A percentile compares a stretch with the other conserved stretches of the same genome.
Evolutionary conservation across 1,139 yeast genomes (phyloP).

Genomic region (Blastobotrys arbuscula): DNA sequence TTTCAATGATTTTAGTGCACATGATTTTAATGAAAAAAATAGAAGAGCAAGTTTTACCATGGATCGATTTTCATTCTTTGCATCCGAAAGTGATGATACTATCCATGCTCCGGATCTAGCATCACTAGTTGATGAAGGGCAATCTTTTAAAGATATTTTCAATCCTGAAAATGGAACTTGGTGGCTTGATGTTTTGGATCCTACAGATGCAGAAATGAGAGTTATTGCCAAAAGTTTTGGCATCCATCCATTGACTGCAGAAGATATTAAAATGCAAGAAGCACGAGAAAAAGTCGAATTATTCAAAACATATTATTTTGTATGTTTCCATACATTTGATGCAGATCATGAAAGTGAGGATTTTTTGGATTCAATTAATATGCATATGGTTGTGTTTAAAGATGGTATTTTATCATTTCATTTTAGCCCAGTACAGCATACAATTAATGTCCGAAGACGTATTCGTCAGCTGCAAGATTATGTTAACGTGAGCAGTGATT

Average conservation of each 20-base stretch:
- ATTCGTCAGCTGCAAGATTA: conserved; percentile 84
- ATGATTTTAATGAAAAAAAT: not conserved
- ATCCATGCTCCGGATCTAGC: conserved; percentile 85
- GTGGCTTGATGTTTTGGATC: conserved; percentile 91
- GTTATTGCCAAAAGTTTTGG: conserved; percentile 86
- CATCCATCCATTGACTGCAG: conserved; percentile 92
- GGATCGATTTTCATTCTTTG: conserved; percentile 78
- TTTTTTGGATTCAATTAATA: conserved; percentile 83
- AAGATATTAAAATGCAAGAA: conserved; percentile 90
- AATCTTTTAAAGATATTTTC: conserved; percentile 61
- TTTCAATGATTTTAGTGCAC: not conserved
- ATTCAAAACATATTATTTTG: conserved; percentile 82
- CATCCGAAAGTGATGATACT: conserved; percentile 77
- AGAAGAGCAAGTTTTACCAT: conserved; percentile 4
- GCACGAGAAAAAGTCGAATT: conserved; percentile 93
- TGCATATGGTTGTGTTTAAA: conserved; percentile 86
- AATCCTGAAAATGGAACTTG: conserved; percentile 51
- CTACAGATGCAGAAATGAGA: conserved; percentile 96
- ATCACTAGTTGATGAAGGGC: conserved; percentile 59
- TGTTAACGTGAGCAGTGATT: conserved; percentile 83
- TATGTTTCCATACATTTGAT: conserved; percentile 91
- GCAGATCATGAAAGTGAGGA: conserved; percentile 34
- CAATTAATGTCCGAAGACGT: conserved; percentile 89
- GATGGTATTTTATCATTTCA: conserved; percentile 92
- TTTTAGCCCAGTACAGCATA: conserved; percentile 92